phyloP scores from a whole-genome alignment of 1,139 yeast species.

The Saccharomyces pastorianus region DNA sequence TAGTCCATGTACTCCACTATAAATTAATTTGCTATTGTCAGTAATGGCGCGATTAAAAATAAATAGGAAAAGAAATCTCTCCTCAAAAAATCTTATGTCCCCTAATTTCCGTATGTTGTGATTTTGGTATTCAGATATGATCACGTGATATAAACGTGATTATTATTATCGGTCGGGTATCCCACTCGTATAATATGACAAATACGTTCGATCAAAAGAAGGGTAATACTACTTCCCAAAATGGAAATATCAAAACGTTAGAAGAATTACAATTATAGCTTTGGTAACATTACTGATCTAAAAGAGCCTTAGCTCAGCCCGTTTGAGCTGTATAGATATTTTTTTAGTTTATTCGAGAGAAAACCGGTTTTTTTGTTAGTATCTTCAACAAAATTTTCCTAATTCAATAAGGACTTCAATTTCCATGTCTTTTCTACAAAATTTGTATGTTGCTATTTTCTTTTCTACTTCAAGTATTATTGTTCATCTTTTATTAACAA shows the following conservation, averaged over 20 bases:
- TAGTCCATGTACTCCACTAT: neutral
- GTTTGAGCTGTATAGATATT: neutral
- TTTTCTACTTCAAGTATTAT: neutral
- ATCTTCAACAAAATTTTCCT: neutral
- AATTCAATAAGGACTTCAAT: neutral
- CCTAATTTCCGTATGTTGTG: neutral
- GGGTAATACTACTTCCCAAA: neutral
- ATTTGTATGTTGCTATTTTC: constrained; percentile 19
- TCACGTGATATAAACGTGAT: neutral
- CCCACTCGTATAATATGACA: neutral
- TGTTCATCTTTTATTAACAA: constrained; percentile 3
- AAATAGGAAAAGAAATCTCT: neutral
- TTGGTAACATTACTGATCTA: neutral
- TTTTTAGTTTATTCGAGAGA: no score
- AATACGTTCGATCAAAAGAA: neutral
- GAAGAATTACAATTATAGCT: neutral
- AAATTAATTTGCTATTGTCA: neutral
- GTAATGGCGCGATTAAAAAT: neutral
- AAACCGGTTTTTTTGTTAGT: neutral
- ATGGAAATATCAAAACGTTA: neutral
- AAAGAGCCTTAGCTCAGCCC: neutral
- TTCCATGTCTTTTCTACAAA: constrained; percentile 27
- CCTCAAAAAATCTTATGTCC: neutral
- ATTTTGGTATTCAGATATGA: neutral
- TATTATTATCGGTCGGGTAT: neutral